Base-by-base conservation (phyloP, 1,284 basidiomycete genomes). In the Wolfiporia cocos region DNA sequence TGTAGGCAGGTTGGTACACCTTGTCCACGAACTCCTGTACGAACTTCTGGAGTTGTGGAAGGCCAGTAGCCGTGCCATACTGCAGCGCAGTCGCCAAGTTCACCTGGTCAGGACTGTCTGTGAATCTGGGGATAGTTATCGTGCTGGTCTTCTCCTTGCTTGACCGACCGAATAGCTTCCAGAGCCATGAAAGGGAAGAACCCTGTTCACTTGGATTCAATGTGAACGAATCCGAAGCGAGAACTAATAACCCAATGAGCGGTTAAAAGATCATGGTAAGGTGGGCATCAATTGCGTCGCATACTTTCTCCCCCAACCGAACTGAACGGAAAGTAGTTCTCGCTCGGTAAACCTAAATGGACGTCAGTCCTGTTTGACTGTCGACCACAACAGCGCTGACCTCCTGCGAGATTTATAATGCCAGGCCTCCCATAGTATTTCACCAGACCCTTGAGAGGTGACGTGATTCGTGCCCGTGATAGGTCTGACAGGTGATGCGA, bases 61-160 rank as follows among this genome's bases (percentile, higher is more conserved):
- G 49, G 6, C 82, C 85, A 4, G 62, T 66, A 0, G 80, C 74
- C 23, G 70, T 63, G n/a, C 80, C 74, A 54, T 92, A 93, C 61
- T 93, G 90, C 22, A 93, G 69, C 12, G 80, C 73, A 7, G 66
- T 68, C 0, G 80, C 69, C 5, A 93, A 69, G 56, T 84, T 81
- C 30, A 91, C 58, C 20, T 76, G 74, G 5, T 69, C 69, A 5
- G 67, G 55, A 11, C 62, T 50, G 46, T 57, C 59, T 51, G 73
- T 56, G 50, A 72, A 80, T 63, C 87, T 91, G 4, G 78, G 78
- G 23, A 92, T 69, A 3, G 67, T 68, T 42, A 90, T 63, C 6
- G 67, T 54, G 15, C 60, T 62, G 2, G 75, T 77, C 52, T 67
- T 74, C 40, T 72, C 68, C 49, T 65, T 67, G 18, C 60, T 63